A percentile compares a stretch with the other conserved stretches of the same genome.
Conservation (phyloP, 2,329 filamentous ascomycete genomes). For the Aspergillus viridinutans region DNA sequence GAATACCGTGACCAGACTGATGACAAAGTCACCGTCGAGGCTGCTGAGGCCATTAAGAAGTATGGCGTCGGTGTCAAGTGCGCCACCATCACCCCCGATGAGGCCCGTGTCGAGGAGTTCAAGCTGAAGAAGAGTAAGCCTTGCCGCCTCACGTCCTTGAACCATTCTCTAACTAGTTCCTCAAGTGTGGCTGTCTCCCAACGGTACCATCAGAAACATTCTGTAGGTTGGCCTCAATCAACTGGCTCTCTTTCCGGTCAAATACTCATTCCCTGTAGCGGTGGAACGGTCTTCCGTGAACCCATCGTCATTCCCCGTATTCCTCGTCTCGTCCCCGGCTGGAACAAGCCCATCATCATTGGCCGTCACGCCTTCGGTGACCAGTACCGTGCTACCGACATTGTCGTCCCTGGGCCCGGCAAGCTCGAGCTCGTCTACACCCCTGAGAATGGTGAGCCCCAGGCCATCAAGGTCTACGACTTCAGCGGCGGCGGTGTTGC, state of each 20-base stretch:
- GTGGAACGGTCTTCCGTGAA: constrained; percentile 97
- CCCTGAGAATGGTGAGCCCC: constrained; percentile 69
- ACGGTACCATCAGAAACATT: constrained; percentile 74
- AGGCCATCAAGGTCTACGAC: constrained; percentile 85
- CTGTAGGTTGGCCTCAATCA: constrained; percentile 41
- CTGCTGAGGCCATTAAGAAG: constrained; percentile 97
- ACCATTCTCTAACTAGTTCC: constrained; percentile 9
- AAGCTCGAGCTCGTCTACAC: constrained; percentile 95
- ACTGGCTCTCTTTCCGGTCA: not conserved
- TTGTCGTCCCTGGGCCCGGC: constrained; percentile 74
- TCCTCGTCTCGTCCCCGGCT: constrained; percentile 88
- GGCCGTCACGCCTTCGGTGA: constrained; percentile 97
- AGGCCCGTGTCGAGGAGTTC: constrained; percentile 94
- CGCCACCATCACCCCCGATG: constrained; percentile 97
- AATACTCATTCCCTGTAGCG: constrained; percentile 41
- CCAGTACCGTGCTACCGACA: constrained; percentile 96
- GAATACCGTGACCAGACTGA: constrained; percentile 94
- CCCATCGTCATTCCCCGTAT: constrained; percentile 94
- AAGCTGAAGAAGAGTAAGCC: constrained; percentile 91
- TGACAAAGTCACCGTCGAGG: constrained; percentile 91
- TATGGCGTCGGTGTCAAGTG: constrained; percentile 99
- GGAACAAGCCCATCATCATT: constrained; percentile 99
- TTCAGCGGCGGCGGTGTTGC: constrained; percentile 84
- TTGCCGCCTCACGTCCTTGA: not conserved
- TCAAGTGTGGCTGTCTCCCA: constrained; percentile 94